Base-by-base conservation (phyloP, 2,329 filamentous ascomycete species). In the Aspergillus cejpii region DNA sequence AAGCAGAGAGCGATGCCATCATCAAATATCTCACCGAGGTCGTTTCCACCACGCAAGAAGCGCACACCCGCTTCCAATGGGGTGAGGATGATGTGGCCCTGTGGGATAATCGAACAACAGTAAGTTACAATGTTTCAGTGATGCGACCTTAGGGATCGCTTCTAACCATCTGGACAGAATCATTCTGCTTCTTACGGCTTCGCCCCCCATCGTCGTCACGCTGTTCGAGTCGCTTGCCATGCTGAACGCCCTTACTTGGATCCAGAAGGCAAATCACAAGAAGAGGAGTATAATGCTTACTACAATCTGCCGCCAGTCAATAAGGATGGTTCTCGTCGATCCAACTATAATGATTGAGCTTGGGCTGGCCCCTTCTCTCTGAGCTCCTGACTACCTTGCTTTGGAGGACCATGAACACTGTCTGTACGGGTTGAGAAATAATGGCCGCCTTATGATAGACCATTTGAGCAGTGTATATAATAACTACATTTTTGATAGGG, bases 61-160 rank as follows among this genome's bases (percentile, higher is more conserved):
- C 84, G 47, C 83, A 87, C 55, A 82, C 78, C 5, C 74, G 84
- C 14, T 80, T 83, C 57, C 74, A 77, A 52, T 84, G 82, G 81
- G 71, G 74, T 34, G 75, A 78, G 50, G 74, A 78, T 33, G 83
- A 84, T 45, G 78, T 86, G 1, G 80, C 80, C 0, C 74, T 85
- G 46, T 85, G 82, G 81, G 81, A 85, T 57, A 85, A 84, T 51
- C 69, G 80, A 14, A 66, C 74, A 28, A 74, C 71, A 37, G 74
- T 79, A 58, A 55, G 67, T 24, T 60, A n/a, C n/a, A 17, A 27
- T 31, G 5, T 40, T 10, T 20, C 7, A 15, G 11, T 23, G 11
- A 6, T 26, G 28, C 6, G 14, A 17, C 27, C 15, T 15, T 26
- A 15, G 20, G n/a, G n/a, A 6, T 17, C 2, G 10, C 12, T 24